These are phyloP conservation scores for Chytriomyces confervae DNA, from an alignment of 192 early-diverging fungal genomes.

Conservation along the genomic window DNA sequence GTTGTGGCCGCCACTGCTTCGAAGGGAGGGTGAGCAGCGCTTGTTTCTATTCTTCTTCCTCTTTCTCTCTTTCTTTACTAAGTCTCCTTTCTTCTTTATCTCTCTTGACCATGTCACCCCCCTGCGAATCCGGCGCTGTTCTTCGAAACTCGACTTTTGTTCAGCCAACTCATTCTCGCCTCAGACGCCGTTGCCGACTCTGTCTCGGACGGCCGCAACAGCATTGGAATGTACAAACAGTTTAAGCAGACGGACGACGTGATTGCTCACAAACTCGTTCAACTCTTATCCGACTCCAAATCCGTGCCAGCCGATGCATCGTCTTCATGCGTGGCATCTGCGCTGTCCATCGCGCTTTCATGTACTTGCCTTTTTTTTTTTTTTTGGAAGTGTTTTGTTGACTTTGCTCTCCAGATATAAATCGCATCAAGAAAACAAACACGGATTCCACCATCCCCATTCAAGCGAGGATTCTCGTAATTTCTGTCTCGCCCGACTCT, in stretches of 20 bases:
- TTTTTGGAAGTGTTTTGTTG: too few species aligned
- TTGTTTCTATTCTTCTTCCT: too few species aligned
- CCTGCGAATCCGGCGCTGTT: conserved; percentile 33
- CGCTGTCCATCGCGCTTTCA: conserved; percentile 41
- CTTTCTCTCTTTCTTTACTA: too few species aligned
- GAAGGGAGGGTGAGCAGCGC: conserved; percentile 48
- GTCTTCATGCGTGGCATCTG: conserved; percentile 35
- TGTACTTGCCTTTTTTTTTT: conserved; percentile 15
- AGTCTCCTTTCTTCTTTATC: too few species aligned
- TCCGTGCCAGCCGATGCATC: conserved; percentile 11
- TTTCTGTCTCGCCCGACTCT: conserved; percentile 87
- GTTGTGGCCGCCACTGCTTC: conserved; percentile 57
- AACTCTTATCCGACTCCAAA: not conserved
- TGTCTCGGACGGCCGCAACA: conserved; percentile 29
- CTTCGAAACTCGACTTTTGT: not conserved
- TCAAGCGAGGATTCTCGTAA: conserved; percentile 78
- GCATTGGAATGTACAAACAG: conserved; percentile 55
- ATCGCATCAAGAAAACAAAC: conserved; percentile 62
- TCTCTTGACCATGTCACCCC: too few species aligned
- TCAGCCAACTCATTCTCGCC: conserved; percentile 18
- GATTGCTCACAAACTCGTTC: conserved; percentile 14
- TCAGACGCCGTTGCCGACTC: not conserved
- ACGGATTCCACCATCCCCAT: conserved; percentile 55
- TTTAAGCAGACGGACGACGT: conserved; percentile 51
- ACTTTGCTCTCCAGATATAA: conserved; percentile 61